phyloP scores from a whole-genome alignment of 768 basidiomycete species.

The Phylloporus sp. region DNA sequence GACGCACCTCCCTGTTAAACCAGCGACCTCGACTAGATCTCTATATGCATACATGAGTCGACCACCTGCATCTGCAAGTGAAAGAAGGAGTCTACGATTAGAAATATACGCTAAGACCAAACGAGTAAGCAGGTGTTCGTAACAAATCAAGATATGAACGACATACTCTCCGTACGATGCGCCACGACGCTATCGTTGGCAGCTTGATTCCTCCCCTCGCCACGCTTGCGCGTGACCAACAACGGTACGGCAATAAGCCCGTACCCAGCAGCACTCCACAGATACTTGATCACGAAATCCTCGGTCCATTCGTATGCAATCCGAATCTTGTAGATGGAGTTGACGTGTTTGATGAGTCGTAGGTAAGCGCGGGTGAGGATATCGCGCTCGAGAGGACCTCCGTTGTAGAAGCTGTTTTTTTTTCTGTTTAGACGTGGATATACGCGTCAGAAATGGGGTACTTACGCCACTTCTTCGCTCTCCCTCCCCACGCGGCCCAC shows the following conservation, averaged over 20 bases:
- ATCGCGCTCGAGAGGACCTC: constrained; percentile 74
- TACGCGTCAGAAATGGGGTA: constrained; percentile 12
- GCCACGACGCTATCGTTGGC: constrained; percentile 37
- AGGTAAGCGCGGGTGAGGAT: constrained; percentile 77
- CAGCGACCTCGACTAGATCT: constrained; percentile 91
- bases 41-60: constrained; percentile 97
- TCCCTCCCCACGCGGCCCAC: constrained; percentile 84
- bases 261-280: constrained; percentile 93
- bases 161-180: constrained; percentile 45
- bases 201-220: constrained; percentile 4
- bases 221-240: constrained; percentile 53
- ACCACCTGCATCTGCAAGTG: constrained; percentile 95
- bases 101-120: constrained; percentile 72
- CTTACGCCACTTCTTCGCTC: constrained; percentile 88
- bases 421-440: neutral
- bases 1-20: constrained; percentile 61
- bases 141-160: neutral
- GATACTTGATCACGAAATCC: constrained; percentile 94
- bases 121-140: neutral
- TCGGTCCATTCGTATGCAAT: constrained; percentile 95
- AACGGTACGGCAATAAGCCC: constrained; percentile 87
- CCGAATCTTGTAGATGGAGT: constrained; percentile 90
- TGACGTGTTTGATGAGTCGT: constrained; percentile 80
- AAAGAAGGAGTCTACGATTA: constrained; percentile 83
- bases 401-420: constrained; percentile 79